phyloP scores from a whole-genome alignment of 2,329 filamentous ascomycete genomes.

The Blastomyces parvus region DNA sequence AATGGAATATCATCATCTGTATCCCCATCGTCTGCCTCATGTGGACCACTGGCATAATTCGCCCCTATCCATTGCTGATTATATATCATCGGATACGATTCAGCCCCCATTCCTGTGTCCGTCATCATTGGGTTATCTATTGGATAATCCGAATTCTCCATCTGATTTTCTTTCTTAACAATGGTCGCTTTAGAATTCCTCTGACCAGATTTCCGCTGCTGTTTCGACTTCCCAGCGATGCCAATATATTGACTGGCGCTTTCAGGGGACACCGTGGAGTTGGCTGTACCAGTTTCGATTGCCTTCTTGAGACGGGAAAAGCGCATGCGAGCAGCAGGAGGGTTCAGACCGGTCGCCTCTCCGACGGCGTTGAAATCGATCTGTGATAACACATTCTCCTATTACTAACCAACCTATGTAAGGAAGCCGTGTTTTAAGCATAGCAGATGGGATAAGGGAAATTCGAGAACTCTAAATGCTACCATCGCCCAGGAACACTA shows the following conservation, averaged over 20 bases:
- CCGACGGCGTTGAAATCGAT: constrained; percentile 35
- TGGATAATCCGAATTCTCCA: background rate
- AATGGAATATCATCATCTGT: constrained; percentile 17
- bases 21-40: constrained; percentile 8
- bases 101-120: background rate
- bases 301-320: constrained; percentile 28
- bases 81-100: background rate
- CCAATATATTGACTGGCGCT: background rate
- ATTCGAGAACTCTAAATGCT: background rate
- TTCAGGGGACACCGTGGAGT: background rate
- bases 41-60: background rate
- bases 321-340: constrained; percentile 33
- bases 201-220: background rate
- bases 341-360: constrained; percentile 25
- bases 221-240: background rate
- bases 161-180: background rate
- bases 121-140: background rate
- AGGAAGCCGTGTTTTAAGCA: too few species aligned
- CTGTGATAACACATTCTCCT: constrained; percentile 16
- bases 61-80: background rate
- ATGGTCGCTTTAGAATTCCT: background rate
- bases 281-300: constrained; percentile 17
- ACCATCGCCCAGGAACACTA: background rate
- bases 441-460: background rate
- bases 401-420: background rate